Base-by-base conservation (phyloP, 2,329 filamentous ascomycete genomes). In the Talaromyces sp. region DNA sequence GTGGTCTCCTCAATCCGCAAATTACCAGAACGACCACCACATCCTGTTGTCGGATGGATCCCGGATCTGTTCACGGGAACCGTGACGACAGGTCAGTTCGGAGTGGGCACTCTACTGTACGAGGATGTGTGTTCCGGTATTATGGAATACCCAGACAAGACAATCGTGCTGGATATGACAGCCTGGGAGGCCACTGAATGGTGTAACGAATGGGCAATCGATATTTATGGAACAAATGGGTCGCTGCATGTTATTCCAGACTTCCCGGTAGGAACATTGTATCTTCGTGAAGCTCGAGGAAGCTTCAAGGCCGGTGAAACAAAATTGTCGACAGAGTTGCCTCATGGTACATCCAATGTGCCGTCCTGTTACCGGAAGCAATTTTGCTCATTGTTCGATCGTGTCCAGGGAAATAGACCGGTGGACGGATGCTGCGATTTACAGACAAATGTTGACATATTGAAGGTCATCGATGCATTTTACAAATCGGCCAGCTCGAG, bases 151-250 rank as follows among this genome's bases (percentile, higher is more conserved):
- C 55, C 61, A 2, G 60, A 66, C 21, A 66, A 66, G 46, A 67
- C 61, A 2, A 61, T 67, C n/a, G 61, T 64, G 18, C 40, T 67
- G 7, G 66, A 67, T 37, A 64, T 67, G 58, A 65, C 66, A 18
- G 66, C 66, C 11, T 67, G 66, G 66, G 66, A 67, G 31, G 63
- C 65, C 2, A 67, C 65, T 8, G 63, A 67, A 54, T 67, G 65
- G 65, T 67, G 65, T 48, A 67, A 67, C 35, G 65, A 67, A 40
- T 67, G 65, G 65, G 65, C 65, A 39, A 67, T 67, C 28, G 64
- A 67, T 60, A 58, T 67, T 9, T 67, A 67, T 28, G 64, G 65
- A 25, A 67, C 65, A 9, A 67, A 67, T 60, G 65, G 65, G 14
- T 67, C 65, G 5, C 60, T 67, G 11, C 65, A 67, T 46, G 64